Conservation (phyloP, 371 early-diverging fungal genomes). For the Synchytrium microbalum region DNA sequence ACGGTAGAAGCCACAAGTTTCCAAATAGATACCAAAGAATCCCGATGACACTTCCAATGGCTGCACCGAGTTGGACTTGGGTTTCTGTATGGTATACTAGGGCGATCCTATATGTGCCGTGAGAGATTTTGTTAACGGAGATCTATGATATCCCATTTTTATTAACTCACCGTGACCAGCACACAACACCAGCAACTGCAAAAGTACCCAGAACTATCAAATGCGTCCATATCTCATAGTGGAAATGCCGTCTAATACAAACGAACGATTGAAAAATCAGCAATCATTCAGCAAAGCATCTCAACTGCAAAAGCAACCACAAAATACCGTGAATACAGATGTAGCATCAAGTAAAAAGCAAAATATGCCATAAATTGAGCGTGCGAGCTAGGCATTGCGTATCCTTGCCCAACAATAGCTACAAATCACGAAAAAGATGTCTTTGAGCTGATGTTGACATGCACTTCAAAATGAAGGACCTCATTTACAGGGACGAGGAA, state of each 20-base stretch:
- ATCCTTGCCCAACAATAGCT: slow-evolving; percentile 74
- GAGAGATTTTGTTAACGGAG: not conserved
- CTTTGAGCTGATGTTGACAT: not conserved
- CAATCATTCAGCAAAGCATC: not conserved
- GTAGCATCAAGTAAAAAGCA: slow-evolving; percentile 52
- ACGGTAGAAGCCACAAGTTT: not conserved
- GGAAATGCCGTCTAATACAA: not conserved
- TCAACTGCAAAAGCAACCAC: slow-evolving; percentile 8
- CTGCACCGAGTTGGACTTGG: not conserved
- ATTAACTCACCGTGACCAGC: not conserved
- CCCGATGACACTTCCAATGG: not conserved
- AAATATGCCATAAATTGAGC: slow-evolving; percentile 88
- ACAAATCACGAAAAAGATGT: slow-evolving; percentile 2
- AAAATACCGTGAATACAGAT: slow-evolving; percentile 46
- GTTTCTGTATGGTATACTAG: not conserved
- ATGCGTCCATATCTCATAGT: not conserved
- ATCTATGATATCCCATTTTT: not conserved
- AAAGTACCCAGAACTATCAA: not conserved
- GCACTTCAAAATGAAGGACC: not conserved
- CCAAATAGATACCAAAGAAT: not conserved
- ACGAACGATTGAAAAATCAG: no score
- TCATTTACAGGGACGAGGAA: slow-evolving; percentile 74
- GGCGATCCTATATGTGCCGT: not conserved
- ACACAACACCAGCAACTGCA: not conserved
- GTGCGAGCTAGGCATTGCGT: slow-evolving; percentile 93